Base-by-base conservation (phyloP, 805 yeast genomes). In the Starmerella riodocensis region DNA sequence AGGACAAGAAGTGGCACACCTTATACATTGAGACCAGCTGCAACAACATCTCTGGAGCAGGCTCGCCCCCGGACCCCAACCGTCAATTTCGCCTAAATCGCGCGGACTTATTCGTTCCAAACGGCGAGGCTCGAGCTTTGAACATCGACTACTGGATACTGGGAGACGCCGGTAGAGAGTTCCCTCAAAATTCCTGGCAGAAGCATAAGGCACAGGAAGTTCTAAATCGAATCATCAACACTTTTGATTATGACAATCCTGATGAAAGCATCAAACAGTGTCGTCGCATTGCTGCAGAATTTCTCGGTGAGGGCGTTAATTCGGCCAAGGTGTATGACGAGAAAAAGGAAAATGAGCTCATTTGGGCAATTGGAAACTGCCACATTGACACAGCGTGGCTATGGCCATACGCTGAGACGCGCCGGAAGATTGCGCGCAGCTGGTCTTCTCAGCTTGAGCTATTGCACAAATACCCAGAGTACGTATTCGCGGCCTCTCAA, bases 321-420 rank as follows among this genome's bases (percentile, higher is more conserved):
- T 65, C 78, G 4, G 70, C 71, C 13, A 67, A 68, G 9, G 96
- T 88, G 1, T 66, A 69, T 44, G 31, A 29, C 12, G 11, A 13
- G 32, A 2, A 36, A 52, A 41, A 39, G 39, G 51, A 48, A 28
- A 45, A 53, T 31, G 63, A 50, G 43, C 50, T 53, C 23, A 94
- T 86, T 9, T 78, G 65, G 58, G 94, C 82, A 7, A 70, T 91
- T 48, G 98, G 98, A 31, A 82, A 91, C 57, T 91, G 97, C 58
- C 97, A 86, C 58, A 86, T 86, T 51, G 98, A 88, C 55, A 88
- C 97, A 14, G 97, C 97, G 13, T 88, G 98, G 98, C 67, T 85
- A 42, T 88, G 98, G 98, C 97, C 96, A n/a, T 88, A 79, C 65
- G 96, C 94, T 2, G 96, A 91, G 57, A 84, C 97, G 1, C 78